Conservation (phyloP, 2,329 filamentous ascomycete genomes). For the Cephalotrichum gorgonifer region DNA sequence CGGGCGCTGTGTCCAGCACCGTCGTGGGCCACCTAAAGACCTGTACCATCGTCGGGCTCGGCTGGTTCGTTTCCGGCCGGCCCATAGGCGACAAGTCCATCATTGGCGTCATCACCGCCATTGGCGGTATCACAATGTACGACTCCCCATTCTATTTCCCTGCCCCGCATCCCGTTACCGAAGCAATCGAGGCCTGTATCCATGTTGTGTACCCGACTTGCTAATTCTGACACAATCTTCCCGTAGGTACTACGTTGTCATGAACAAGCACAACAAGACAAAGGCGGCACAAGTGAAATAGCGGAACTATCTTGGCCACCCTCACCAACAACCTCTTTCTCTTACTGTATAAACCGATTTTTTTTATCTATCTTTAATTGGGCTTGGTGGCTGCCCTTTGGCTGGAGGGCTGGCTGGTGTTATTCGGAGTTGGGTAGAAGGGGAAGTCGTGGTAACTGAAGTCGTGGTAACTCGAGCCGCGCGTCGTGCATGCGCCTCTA, state of each 20-base stretch:
- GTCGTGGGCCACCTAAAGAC: slow-evolving; percentile 59
- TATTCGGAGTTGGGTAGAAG: neutral
- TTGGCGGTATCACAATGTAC: slow-evolving; percentile 47
- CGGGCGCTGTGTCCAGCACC: slow-evolving; percentile 53
- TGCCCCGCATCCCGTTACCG: neutral
- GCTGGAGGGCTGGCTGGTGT: neutral
- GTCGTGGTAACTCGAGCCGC: neutral
- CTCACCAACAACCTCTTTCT: neutral
- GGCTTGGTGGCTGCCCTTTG: no score
- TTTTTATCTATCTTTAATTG: neutral
- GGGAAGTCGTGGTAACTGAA: neutral
- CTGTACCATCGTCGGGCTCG: slow-evolving; percentile 52
- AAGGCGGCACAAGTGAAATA: slow-evolving; percentile 7
- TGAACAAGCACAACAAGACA: slow-evolving; percentile 29
- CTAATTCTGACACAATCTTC: neutral
- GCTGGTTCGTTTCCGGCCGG: slow-evolving; percentile 48
- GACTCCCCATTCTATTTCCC: slow-evolving; percentile 14
- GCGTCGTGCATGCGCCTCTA: neutral
- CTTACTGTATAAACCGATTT: neutral
- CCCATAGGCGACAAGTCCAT: slow-evolving; percentile 44
- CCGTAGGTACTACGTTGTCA: slow-evolving; percentile 35
- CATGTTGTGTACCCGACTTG: neutral
- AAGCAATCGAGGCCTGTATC: no score
- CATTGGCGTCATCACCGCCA: slow-evolving; percentile 42
- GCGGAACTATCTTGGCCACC: neutral